These are phyloP conservation scores for Nepenthes mirabilis DNA, from an alignment of 148 eudicot species.

Conservation along the genomic window DNA sequence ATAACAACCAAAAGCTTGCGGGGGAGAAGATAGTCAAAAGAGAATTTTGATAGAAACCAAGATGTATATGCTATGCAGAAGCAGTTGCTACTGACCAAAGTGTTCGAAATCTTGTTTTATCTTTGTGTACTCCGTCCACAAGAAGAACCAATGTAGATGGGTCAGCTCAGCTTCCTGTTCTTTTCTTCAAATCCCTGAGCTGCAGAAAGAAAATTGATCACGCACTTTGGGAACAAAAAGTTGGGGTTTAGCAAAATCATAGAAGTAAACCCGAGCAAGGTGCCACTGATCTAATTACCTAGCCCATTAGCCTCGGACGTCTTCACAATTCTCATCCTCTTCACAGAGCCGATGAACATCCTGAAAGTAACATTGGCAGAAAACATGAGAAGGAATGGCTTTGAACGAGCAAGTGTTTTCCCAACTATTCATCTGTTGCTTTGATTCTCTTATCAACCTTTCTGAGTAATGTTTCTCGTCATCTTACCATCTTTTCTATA, in stretches of 20 bases:
- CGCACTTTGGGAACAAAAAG: conserved; percentile 25
- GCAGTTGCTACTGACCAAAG: neutral
- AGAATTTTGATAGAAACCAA: conserved; percentile 10
- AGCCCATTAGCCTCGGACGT: conserved; percentile 78
- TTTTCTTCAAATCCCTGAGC: no score
- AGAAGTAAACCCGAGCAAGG: neutral
- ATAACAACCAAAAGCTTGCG: no score
- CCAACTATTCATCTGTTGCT: no score
- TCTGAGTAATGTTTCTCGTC: no score
- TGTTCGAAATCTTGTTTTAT: no score
- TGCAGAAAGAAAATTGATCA: conserved; percentile 3
- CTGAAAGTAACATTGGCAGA: conserved; percentile 18
- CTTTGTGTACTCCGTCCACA: conserved; percentile 20
- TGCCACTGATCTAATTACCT: conserved; percentile 20
- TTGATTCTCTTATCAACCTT: no score
- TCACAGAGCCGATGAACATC: conserved; percentile 69
- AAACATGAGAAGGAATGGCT: neutral
- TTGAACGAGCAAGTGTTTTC: no score
- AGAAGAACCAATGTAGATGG: no score
- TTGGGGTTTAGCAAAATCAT: neutral
- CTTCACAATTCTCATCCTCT: conserved; percentile 79
- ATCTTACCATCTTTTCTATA: no score
- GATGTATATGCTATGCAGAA: neutral
- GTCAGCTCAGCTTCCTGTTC: no score
- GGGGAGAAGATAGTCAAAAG: no score